phyloP scores from a whole-genome alignment of 148 eudicot genomes.

The Bassia scoparia region DNA sequence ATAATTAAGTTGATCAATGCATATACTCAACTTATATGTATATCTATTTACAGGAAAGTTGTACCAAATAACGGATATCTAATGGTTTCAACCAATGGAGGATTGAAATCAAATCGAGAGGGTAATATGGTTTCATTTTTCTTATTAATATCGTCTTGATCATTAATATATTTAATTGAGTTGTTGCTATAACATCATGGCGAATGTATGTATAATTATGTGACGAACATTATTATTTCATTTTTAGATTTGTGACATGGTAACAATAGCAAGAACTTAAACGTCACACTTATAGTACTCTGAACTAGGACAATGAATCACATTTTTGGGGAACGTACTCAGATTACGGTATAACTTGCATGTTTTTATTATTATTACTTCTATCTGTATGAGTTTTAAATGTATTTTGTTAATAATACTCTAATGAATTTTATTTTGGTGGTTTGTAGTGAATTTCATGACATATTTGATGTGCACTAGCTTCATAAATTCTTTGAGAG shows the following conservation, averaged over 20 bases:
- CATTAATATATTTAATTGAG: too few relatives aligned
- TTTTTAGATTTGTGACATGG: conserved; percentile 54
- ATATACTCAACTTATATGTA: background rate
- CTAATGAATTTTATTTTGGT: background rate
- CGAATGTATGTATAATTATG: too few relatives aligned
- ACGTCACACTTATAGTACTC: conserved; percentile 45
- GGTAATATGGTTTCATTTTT: conserved; percentile 23
- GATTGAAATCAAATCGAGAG: conserved; percentile 45
- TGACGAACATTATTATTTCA: background rate
- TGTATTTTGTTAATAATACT: too few relatives aligned
- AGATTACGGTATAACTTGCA: too few relatives aligned
- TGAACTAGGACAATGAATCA: conserved; percentile 44
- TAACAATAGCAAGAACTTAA: conserved; percentile 43
- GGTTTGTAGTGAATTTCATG: conserved; percentile 38
- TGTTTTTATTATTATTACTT: too few relatives aligned
- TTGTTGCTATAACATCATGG: too few relatives aligned
- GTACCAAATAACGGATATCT: conserved; percentile 40
- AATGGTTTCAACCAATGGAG: conserved; percentile 42
- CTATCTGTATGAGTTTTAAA: too few relatives aligned
- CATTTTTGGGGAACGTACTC: too few relatives aligned
- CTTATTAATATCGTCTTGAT: too few relatives aligned
- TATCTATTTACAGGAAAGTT: conserved; percentile 18
- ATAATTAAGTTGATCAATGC: too few relatives aligned
- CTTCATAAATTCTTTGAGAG: conserved; percentile 40
- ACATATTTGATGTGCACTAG: conserved; percentile 45